Base-by-base conservation (phyloP, 768 basidiomycete species). In the Phallus indusiatus region DNA sequence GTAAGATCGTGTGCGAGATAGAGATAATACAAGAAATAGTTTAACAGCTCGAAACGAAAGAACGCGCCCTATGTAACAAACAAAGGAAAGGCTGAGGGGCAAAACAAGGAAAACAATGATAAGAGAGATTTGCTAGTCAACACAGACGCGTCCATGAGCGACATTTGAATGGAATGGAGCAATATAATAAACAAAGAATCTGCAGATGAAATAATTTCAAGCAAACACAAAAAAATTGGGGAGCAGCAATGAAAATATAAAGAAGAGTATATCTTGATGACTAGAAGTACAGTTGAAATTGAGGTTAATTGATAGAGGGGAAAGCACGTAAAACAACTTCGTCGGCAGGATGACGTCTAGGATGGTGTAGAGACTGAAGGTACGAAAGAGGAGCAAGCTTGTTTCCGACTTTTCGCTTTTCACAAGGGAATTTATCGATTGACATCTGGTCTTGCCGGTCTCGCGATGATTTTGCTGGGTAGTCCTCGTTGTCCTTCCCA, bases 321-420 rank as follows among this genome's bases (percentile, higher is more conserved):
- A 59, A 59, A 21, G 21, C 57, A 20, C 57, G 57, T 53, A 59
- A 59, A 59, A 53, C 57, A 10, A 59, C 50, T 53, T 59, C 57
- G 50, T 59, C 57, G 8, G 50, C 57, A 21, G 57, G 57, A 20
- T 52, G 49, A 50, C 57, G 57, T 59, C 57, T 59, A 59, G 57
- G 57, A n/a, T 59, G 49, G 36, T 59, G 57, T 21, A 59, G 49
- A 16, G 57, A 59, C 17, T 59, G 57, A 28, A 59, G 57, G 33
- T 59, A 59, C 16, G 57, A 52, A 21, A 59, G 35, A 21, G 57
- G 57, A 11, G 57, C 57, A 24, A 59, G 57, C 10, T 33, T 33
- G 20, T 46, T 18, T 14, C 9, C n/a, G 14, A 56, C 55, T n/a
- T 18, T 52, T 20, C 47, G 24, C 22, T 59, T 42, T 16, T 59